These are phyloP conservation scores for Coemansia reversa DNA, from an alignment of 192 early-diverging fungal genomes.

Conservation along the genomic window DNA sequence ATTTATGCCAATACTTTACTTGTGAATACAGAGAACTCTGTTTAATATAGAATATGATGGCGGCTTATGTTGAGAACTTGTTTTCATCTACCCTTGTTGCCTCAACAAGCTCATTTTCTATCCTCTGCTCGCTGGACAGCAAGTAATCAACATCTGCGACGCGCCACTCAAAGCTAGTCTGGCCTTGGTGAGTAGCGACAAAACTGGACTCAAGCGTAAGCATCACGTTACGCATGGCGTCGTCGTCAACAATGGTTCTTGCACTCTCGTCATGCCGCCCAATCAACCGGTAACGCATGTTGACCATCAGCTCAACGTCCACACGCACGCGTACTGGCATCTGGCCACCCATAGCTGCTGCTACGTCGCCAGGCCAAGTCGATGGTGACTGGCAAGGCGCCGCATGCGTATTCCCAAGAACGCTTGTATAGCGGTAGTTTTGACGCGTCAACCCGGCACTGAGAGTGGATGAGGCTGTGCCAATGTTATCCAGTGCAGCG, in stretches of 20 bases:
- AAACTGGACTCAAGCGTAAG: slow-evolving; percentile 32
- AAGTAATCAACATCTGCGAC: slow-evolving; percentile 46
- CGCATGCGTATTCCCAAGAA: slow-evolving; percentile 25
- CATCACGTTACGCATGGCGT: slow-evolving; percentile 40
- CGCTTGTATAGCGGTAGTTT: slow-evolving; percentile 22
- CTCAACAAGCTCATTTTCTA: slow-evolving; percentile 22
- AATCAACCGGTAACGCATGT: slow-evolving; percentile 37
- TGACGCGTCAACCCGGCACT: slow-evolving; percentile 29
- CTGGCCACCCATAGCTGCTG: slow-evolving; percentile 1
- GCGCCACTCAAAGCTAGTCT: slow-evolving; percentile 23
- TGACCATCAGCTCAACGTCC: slow-evolving; percentile 29
- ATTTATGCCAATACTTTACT: not conserved
- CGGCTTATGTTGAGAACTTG: too few species aligned
- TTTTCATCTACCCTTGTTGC: slow-evolving; percentile 1
- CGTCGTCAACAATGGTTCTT: slow-evolving; percentile 34
- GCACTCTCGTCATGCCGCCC: slow-evolving; percentile 18
- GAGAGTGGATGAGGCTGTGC: slow-evolving; percentile 12
- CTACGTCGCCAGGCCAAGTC: slow-evolving; percentile 6
- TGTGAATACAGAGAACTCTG: not conserved
- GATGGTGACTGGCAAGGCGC: not conserved
- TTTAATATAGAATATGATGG: too few species aligned
- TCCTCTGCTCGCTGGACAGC: slow-evolving; percentile 37
- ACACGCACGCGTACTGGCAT: slow-evolving; percentile 30
- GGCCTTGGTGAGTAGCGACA: not conserved
- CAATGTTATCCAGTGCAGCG: slow-evolving; percentile 16